Evolutionary conservation across 345 rosid species (phyloP).

Genomic region (Arabis hirsuta): DNA sequence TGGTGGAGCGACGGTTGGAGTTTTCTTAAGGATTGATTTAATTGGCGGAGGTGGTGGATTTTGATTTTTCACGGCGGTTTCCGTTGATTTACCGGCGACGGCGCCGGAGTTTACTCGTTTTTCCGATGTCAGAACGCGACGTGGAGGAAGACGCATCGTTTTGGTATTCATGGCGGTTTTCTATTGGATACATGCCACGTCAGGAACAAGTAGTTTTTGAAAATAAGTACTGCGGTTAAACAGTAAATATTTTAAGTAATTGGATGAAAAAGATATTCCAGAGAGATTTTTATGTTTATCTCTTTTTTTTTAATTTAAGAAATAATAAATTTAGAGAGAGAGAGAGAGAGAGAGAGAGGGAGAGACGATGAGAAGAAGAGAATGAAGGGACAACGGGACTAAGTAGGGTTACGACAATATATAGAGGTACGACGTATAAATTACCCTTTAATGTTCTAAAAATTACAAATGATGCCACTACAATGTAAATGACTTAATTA

Average conservation of each 20-base stretch:
- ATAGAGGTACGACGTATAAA: constrained; percentile 7
- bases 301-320: constrained; percentile 18
- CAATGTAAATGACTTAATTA: neutral
- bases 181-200: constrained; percentile 74
- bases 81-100: constrained; percentile 23
- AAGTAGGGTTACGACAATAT: constrained; percentile 36
- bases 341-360: constrained; percentile 1
- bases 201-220: constrained; percentile 25
- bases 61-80: constrained; percentile 29
- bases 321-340: constrained; percentile 1
- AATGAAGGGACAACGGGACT: constrained; percentile 14
- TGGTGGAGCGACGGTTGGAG: neutral
- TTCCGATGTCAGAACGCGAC: constrained; percentile 65
- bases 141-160: constrained; percentile 90
- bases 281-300: neutral
- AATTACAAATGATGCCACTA: constrained; percentile 23
- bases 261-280: neutral
- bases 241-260: constrained; percentile 28
- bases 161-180: constrained; percentile 55
- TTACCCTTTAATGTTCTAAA: neutral
- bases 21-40: constrained; percentile 49
- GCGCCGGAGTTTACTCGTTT: constrained; percentile 60
- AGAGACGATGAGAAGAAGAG: neutral
- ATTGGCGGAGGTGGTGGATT: constrained; percentile 31
- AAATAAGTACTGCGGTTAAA: constrained; percentile 32